Evolutionary conservation across 495 filamentous ascomycete genomes (phyloP).

Genomic region (Umbilicaria muhlenbergii): DNA sequence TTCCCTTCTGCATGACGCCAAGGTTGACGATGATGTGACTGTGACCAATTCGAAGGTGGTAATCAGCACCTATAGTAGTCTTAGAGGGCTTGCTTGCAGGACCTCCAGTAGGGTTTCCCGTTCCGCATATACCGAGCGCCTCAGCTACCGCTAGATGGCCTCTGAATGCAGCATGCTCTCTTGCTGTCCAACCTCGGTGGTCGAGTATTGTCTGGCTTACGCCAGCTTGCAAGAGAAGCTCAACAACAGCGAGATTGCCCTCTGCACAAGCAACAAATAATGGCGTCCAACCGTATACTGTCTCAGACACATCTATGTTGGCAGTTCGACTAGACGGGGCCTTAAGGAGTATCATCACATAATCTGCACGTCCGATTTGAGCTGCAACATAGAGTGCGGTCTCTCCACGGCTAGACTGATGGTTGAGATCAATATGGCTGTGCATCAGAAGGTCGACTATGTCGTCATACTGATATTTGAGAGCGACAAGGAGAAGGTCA

Average conservation of each 20-base stretch:
- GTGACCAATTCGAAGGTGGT: not conserved
- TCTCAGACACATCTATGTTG: conserved; percentile 29
- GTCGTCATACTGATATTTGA: too few relatives aligned
- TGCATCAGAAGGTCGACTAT: too few relatives aligned
- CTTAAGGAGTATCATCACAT: not conserved
- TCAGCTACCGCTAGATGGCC: conserved; percentile 8
- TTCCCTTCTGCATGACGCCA: conserved; percentile 6
- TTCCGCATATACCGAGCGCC: conserved; percentile 4
- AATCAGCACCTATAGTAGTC: not conserved
- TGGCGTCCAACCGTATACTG: conserved; percentile 62
- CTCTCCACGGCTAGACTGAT: conserved; percentile 5
- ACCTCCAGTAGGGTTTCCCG: not conserved
- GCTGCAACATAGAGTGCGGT: conserved; percentile 2
- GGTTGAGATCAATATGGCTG: too few relatives aligned
- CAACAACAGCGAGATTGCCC: conserved; percentile 40
- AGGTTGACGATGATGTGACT: conserved; percentile 9
- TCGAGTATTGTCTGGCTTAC: conserved; percentile 25
- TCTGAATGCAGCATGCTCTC: conserved; percentile 12
- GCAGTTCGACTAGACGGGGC: not conserved
- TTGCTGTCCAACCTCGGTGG: conserved; percentile 13
- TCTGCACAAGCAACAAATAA: conserved; percentile 62
- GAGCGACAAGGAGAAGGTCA: too few relatives aligned
- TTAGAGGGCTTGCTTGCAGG: not conserved
- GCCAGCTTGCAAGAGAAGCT: conserved; percentile 41
- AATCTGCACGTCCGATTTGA: not conserved